Evolutionary conservation across 257 asterid genomes (phyloP).

Genomic region (Penstemon barbatus): DNA sequence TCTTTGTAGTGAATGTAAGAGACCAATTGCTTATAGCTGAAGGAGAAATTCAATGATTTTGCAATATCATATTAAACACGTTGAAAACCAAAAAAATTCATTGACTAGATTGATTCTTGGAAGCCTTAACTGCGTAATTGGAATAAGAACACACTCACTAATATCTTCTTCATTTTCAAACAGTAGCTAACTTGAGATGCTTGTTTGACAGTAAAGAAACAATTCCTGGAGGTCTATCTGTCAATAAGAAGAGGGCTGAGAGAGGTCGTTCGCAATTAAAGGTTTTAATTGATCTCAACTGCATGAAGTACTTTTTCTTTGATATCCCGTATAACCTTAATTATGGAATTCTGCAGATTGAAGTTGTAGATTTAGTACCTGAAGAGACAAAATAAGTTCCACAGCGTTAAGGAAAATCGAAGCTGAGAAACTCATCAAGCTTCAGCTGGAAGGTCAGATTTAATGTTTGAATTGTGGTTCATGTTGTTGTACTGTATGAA

Average conservation of each 20-base stretch:
- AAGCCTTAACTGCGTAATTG: too few species aligned
- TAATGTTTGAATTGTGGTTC: conserved; percentile 9
- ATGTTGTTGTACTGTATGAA: neutral
- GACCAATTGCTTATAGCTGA: too few species aligned
- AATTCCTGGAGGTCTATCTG: conserved; percentile 75
- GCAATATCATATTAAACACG: too few species aligned
- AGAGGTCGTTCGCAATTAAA: conserved; percentile 66
- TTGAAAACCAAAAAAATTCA: too few species aligned
- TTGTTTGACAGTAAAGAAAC: conserved; percentile 79
- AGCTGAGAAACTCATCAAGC: conserved; percentile 56
- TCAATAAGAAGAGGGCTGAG: conserved; percentile 81
- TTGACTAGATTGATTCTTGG: too few species aligned
- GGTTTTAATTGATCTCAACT: conserved; percentile 39
- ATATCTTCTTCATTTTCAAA: neutral
- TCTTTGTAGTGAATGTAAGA: too few species aligned
- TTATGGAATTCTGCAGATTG: conserved; percentile 50
- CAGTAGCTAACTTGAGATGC: conserved; percentile 30
- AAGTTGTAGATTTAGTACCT: conserved; percentile 77
- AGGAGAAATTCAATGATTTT: too few species aligned
- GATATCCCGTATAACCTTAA: neutral
- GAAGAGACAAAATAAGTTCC: conserved; percentile 75
- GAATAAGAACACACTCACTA: too few species aligned
- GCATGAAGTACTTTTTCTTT: neutral
- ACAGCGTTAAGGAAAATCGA: conserved; percentile 71
- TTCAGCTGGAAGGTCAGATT: conserved; percentile 35